phyloP scores from a whole-genome alignment of 2,329 filamentous ascomycete species.

The Aspergillus sp. region DNA sequence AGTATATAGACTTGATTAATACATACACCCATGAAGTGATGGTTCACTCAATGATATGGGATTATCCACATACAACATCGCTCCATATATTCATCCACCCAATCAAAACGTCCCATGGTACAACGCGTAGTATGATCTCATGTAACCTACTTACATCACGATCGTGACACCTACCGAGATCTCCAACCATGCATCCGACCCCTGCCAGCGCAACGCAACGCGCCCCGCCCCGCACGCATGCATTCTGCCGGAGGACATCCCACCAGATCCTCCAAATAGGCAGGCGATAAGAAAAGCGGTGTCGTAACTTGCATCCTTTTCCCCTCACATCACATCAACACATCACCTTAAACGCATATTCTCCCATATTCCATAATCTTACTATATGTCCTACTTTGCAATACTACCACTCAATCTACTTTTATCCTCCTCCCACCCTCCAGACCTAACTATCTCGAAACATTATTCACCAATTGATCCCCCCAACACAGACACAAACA shows the following conservation, averaged over 20 bases:
- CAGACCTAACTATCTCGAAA: background rate
- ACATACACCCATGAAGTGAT: background rate
- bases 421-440: background rate
- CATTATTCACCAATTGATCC: background rate
- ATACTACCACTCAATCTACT: background rate
- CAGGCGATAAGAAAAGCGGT: slow-evolving; percentile 12
- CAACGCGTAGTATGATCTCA: background rate
- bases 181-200: too few species aligned
- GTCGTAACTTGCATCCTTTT: background rate
- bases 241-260: background rate
- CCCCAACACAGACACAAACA: background rate
- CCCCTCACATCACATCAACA: background rate
- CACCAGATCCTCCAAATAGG: background rate
- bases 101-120: background rate
- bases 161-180: too few species aligned
- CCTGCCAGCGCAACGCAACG: too few species aligned
- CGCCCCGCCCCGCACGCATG: background rate
- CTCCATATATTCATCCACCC: too few species aligned
- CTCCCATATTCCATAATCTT: too few species aligned
- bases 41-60: background rate
- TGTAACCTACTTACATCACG: too few species aligned
- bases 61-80: background rate
- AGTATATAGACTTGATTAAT: slow-evolving; percentile 15
- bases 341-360: too few species aligned
- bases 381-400: too few species aligned